A percentile compares a stretch with the other conserved stretches of the same genome.
Conservation (phyloP, 2,329 filamentous ascomycete species). For the Coleophoma cylindrospora region DNA sequence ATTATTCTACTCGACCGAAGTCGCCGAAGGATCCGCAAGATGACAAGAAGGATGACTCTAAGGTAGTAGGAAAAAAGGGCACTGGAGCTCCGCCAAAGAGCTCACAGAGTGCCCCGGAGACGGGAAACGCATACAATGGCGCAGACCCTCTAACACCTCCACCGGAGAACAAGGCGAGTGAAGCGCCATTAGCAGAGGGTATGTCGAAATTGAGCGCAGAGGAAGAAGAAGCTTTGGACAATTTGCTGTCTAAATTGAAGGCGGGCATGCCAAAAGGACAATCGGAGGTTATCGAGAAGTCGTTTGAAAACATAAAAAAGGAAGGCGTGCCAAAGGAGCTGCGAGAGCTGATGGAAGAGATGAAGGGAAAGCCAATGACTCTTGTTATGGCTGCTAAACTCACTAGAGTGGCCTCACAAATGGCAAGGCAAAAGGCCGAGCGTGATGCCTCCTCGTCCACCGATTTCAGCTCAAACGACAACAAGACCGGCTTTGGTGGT, state of each 20-base stretch:
- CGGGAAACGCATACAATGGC: slow-evolving; percentile 39
- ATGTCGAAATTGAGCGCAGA: slow-evolving; percentile 40
- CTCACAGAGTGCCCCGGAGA: slow-evolving; percentile 29
- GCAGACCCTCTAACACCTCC: slow-evolving; percentile 29
- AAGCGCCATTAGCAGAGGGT: slow-evolving; percentile 17
- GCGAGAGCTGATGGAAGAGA: slow-evolving; percentile 31
- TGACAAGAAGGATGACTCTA: slow-evolving; percentile 13
- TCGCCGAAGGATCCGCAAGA: slow-evolving; percentile 12
- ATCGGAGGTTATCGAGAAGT: slow-evolving; percentile 50
- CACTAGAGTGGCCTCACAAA: slow-evolving; percentile 28
- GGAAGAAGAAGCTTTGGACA: slow-evolving; percentile 53
- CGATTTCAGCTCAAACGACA: slow-evolving; percentile 16
- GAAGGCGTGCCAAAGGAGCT: slow-evolving; percentile 62
- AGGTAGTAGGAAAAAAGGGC: slow-evolving; percentile 27
- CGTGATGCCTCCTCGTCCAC: slow-evolving; percentile 16
- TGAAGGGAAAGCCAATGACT: slow-evolving; percentile 19
- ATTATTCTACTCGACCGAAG: slow-evolving; percentile 10
- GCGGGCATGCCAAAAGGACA: slow-evolving; percentile 58
- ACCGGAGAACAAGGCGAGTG: slow-evolving; percentile 26
- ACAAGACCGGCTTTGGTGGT: slow-evolving; percentile 10
- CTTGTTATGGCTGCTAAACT: slow-evolving; percentile 21
- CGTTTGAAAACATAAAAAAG: slow-evolving; percentile 57
- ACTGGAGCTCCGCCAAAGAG: slow-evolving; percentile 21
- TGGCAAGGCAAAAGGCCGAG: slow-evolving; percentile 22
- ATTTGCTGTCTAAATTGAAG: slow-evolving; percentile 50